Conservation (phyloP, 192 early-diverging fungal species). For the Coemansia sp. region DNA sequence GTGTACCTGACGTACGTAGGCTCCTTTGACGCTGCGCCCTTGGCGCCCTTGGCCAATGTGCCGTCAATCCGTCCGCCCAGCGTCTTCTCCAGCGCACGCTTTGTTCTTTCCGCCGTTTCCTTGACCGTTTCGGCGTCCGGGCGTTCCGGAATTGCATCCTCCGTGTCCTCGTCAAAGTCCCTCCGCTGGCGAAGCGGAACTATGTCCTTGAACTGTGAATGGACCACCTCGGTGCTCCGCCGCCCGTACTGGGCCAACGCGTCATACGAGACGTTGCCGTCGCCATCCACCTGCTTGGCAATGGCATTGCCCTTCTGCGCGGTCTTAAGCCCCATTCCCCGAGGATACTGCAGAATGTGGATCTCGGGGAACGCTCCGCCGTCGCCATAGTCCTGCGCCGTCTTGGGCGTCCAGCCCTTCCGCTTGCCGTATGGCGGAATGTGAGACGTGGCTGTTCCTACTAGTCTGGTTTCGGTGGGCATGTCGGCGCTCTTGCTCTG, state of each 20-base stretch:
- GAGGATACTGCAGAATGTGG: conserved; percentile 87
- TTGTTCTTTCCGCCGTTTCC: conserved; percentile 85
- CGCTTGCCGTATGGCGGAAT: conserved; percentile 83
- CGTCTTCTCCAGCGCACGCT: conserved; percentile 86
- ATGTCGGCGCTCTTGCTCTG: background rate
- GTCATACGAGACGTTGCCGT: conserved; percentile 90
- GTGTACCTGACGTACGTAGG: conserved; percentile 91
- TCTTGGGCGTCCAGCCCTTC: conserved; percentile 75
- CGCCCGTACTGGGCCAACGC: conserved; percentile 83
- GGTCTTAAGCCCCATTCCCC: conserved; percentile 87
- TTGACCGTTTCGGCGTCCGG: conserved; percentile 79
- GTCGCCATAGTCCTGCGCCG: conserved; percentile 87
- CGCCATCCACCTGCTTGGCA: conserved; percentile 84
- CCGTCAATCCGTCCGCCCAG: conserved; percentile 74
- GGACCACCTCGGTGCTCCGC: conserved; percentile 69
- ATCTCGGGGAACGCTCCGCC: conserved; percentile 98
- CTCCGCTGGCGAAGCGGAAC: conserved; percentile 68
- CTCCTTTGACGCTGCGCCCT: conserved; percentile 62
- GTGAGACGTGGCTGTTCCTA: background rate
- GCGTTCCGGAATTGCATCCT: conserved; percentile 68
- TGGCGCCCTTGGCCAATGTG: conserved; percentile 44
- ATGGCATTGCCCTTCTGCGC: conserved; percentile 58
- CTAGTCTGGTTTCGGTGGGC: background rate
- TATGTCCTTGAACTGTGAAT: conserved; percentile 82
- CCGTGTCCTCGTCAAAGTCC: conserved; percentile 60